Base-by-base conservation (phyloP, 2,329 filamentous ascomycete species). In the Iodosphaeria phyllophila region DNA sequence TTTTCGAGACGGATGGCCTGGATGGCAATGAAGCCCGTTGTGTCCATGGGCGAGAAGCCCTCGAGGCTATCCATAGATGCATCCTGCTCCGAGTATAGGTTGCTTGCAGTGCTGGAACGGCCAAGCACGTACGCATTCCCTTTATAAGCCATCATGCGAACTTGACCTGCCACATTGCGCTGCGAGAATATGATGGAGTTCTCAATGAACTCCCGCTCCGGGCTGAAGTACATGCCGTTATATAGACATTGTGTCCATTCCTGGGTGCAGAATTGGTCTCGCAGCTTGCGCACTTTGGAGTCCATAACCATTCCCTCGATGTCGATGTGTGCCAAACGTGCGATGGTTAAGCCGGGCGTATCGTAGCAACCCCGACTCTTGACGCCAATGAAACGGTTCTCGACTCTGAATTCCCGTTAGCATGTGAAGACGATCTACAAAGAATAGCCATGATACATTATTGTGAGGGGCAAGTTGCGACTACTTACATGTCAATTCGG, bases 401-500 rank as follows among this genome's bases (percentile, higher is more conserved):
- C 28, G 13, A 27, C 28, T n/a, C n/a, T n/a, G n/a, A 8, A 30
- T 24, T 30, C 29, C 6, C n/a, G n/a, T n/a, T n/a, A n/a, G 13
- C 15, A 11, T 8, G 10, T 9, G 8, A 9, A 15, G 7, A 24
- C 9, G 13, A 16, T 19, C 11, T 11, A 5, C 16, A 9, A n/a
- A 16, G 6, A 21, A 14, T 14, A 15, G 18, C 18, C 14, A 8
- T 13, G 9, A 19, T 25, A 24, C 31, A 12, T 27, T 30, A 32
- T 35, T 43, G 51, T 82, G 76, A 32, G n/a, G n/a, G n/a, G n/a
- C n/a, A n/a, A n/a, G n/a, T n/a, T n/a, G n/a, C n/a, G n/a, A n/a
- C n/a, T n/a, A 84, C 77, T n/a, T n/a, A n/a, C 43, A 86, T 86
- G 49, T 86, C 78, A 36, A 86, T 74, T 41, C 79, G 61, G 40